Base-by-base conservation (phyloP, 805 yeast species). In the Saturnispora besseyi region DNA sequence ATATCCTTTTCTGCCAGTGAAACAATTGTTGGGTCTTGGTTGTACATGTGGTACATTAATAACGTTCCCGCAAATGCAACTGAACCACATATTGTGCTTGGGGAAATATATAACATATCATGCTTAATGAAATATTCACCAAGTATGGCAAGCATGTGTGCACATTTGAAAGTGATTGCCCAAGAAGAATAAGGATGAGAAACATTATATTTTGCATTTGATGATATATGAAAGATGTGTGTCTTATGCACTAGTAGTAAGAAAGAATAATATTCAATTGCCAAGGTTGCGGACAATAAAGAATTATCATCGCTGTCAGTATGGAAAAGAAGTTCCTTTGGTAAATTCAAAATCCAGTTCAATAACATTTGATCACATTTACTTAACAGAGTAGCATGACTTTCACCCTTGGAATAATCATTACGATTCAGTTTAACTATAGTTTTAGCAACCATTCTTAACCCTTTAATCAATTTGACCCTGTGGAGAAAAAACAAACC, bases 121-220 rank as follows among this genome's bases (percentile, higher is more conserved):
- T 87, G 83, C 41, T 73, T 76, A 37, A 72, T 57, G 51, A 85
- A 56, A 51, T 77, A 79, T 45, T 80, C 79, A 29, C 79, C 73
- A 49, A 86, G 80, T 41, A 77, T 71, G 5, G 85, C 75, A 54
- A 85, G 79, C 79, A 83, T 80, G 58, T 86, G 78, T 1, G 93
- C 88, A 1, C 90, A 84, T 62, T 84, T 87, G 69, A 84, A 84
- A 3, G 88, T 84, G 51, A 85, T 82, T 13, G 89, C 85, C 84
- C 87, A 81, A 10, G 86, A 79, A 3, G 87, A 85, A 60, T 78
- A 79, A 48, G 45, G 44, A 61, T 70, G 63, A 64, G 71, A 66
- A 54, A 63, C 67, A 13, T 74, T 73, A 48, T 65, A 64, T 1
- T 72, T 45, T 12, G 48, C 45, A 11, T 55, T 55, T 1, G 56